Conservation (phyloP, 2,329 filamentous ascomycete species). For the Talaromyces verruculosus region DNA sequence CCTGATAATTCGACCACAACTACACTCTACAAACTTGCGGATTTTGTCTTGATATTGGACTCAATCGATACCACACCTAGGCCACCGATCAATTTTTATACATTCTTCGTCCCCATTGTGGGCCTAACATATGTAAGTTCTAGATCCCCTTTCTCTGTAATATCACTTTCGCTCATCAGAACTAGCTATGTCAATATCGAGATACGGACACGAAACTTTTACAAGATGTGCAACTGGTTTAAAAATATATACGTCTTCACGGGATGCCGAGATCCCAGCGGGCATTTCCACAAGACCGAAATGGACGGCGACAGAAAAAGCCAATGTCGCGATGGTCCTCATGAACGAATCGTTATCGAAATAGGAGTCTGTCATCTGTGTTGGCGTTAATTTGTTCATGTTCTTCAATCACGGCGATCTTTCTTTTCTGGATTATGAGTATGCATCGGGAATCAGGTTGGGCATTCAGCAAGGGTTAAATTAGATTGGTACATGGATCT, state of each 20-base stretch:
- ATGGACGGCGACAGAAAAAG: conserved; percentile 61
- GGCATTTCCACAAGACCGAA: conserved; percentile 69
- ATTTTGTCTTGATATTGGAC: too few species aligned
- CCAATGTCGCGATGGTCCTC: conserved; percentile 63
- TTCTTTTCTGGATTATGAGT: not conserved
- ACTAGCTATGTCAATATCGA: conserved; percentile 3
- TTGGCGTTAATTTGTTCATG: conserved; percentile 26
- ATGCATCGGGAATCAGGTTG: conserved; percentile 14
- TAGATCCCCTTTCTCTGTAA: not conserved
- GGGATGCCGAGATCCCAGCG: conserved; percentile 65
- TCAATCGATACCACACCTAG: not conserved
- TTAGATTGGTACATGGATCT: not conserved
- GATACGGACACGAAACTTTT: not conserved
- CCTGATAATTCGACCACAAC: not conserved
- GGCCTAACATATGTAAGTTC: not conserved
- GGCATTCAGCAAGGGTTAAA: not conserved
- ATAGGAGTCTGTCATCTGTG: conserved; percentile 63
- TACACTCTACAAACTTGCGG: not conserved
- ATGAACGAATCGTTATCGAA: conserved; percentile 72
- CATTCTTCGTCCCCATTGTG: not conserved
- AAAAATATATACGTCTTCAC: conserved; percentile 79
- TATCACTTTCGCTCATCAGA: not conserved
- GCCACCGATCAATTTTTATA: not conserved
- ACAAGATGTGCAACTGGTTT: conserved; percentile 60
- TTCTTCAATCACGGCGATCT: not conserved